These are phyloP conservation scores for Tephrocybe sp. DNA, from an alignment of 768 basidiomycete genomes.

Conservation along the genomic window DNA sequence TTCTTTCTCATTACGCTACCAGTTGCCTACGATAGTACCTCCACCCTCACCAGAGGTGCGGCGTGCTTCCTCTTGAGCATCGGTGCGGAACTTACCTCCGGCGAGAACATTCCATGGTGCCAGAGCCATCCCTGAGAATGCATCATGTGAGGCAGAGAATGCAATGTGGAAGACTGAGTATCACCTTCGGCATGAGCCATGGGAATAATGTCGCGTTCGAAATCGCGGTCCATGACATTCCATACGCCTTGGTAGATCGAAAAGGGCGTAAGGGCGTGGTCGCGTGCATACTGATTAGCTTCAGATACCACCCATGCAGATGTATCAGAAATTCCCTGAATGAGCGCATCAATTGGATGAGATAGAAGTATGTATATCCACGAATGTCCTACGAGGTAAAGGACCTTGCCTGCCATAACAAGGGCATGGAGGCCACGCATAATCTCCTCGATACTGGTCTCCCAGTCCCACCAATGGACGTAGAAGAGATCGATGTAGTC, in stretches of 20 bases:
- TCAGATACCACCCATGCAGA: constrained; percentile 9
- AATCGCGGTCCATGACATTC: constrained; percentile 15
- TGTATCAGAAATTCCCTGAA: constrained; percentile 8
- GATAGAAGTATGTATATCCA: neutral
- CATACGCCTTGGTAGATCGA: constrained; percentile 11
- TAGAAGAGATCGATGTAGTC: constrained; percentile 41
- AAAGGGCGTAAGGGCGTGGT: constrained; percentile 12
- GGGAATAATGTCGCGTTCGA: constrained; percentile 16
- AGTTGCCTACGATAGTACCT: constrained; percentile 15
- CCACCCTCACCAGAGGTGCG: constrained; percentile 25
- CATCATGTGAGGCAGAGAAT: neutral
- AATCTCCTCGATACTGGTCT: constrained; percentile 52
- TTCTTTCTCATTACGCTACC: constrained; percentile 36
- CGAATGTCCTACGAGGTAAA: constrained; percentile 26
- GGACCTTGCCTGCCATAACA: constrained; percentile 50
- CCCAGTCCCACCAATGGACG: constrained; percentile 51
- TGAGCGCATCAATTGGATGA: neutral
- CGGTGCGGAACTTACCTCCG: constrained; percentile 45
- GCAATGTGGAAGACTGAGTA: neutral
- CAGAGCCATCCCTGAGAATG: constrained; percentile 29
- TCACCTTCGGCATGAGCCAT: constrained; percentile 14
- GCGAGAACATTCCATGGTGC: constrained; percentile 25
- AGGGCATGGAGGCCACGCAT: constrained; percentile 55
- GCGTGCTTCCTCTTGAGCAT: constrained; percentile 34
- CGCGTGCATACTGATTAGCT: constrained; percentile 11